phyloP scores from a whole-genome alignment of 192 early-diverging fungal species.

The Mortierella claussenii region DNA sequence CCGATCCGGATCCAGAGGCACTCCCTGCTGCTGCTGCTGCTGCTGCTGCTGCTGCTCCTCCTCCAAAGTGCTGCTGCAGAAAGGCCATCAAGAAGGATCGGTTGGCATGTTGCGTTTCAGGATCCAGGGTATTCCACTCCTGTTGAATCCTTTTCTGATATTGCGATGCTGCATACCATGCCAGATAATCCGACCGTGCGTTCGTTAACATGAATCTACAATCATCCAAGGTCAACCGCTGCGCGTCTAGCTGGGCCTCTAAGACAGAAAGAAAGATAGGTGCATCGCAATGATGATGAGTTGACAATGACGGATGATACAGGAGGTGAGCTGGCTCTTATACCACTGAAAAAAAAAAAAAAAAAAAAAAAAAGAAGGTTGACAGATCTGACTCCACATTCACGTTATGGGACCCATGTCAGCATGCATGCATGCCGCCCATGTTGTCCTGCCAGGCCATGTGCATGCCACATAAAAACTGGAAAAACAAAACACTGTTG shows the following conservation, averaged over 20 bases:
- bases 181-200: conserved; percentile 33
- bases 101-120: conserved; percentile 19
- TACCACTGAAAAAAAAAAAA: not conserved
- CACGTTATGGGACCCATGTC: too few species aligned
- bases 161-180: conserved; percentile 49
- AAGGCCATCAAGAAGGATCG: conserved; percentile 36
- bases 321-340: too few species aligned
- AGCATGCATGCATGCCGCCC: too few species aligned
- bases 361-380: not conserved
- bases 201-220: conserved; percentile 39
- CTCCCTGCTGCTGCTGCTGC: too few species aligned
- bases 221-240: conserved; percentile 26
- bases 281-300: too few species aligned
- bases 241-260: conserved; percentile 46
- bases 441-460: too few species aligned
- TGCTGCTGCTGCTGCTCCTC: too few species aligned
- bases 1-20: conserved; percentile 2
- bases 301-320: too few species aligned
- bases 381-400: too few species aligned
- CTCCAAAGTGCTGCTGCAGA: conserved; percentile 37
- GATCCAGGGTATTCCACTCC: conserved; percentile 40
- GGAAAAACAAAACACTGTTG: too few species aligned
- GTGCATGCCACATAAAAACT: too few species aligned
- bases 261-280: too few species aligned
- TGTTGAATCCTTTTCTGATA: conserved; percentile 46